These are phyloP conservation scores for Aspergillus bertholletiae DNA, from an alignment of 495 filamentous ascomycete species.

Conservation along the genomic window DNA sequence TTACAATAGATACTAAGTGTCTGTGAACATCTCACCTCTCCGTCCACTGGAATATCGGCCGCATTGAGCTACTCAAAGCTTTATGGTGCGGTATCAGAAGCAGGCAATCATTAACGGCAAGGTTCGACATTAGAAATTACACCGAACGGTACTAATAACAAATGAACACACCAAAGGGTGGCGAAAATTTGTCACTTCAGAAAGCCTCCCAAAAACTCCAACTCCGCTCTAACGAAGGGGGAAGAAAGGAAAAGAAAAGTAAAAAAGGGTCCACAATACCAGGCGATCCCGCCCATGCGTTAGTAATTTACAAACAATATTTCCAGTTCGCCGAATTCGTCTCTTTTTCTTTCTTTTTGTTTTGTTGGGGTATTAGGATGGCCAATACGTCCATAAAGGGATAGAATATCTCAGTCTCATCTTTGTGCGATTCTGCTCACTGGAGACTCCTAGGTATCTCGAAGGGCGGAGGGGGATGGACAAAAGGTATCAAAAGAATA, in stretches of 20 bases:
- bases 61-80: no score
- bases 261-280: background rate
- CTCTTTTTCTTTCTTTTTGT: background rate
- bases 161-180: background rate
- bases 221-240: background rate
- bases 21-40: no score
- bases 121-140: background rate
- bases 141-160: background rate
- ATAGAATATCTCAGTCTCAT: background rate
- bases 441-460: background rate
- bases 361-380: no score
- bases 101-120: background rate
- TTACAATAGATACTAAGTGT: no score
- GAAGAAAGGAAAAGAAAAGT: no score
- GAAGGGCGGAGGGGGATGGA: background rate
- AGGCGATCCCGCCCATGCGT: constrained; percentile 37
- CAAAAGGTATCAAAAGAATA: background rate
- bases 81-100: background rate
- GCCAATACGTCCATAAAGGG: background rate
- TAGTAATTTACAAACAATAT: constrained; percentile 42
- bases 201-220: constrained; percentile 5
- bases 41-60: no score
- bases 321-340: background rate
- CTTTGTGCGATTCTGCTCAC: background rate
- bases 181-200: background rate